Percentiles rank a stretch among this genome's conserved stretches.
Evolutionary conservation across 2,329 filamentous ascomycete genomes (phyloP).

Genomic region (Talaromyces piceae): DNA sequence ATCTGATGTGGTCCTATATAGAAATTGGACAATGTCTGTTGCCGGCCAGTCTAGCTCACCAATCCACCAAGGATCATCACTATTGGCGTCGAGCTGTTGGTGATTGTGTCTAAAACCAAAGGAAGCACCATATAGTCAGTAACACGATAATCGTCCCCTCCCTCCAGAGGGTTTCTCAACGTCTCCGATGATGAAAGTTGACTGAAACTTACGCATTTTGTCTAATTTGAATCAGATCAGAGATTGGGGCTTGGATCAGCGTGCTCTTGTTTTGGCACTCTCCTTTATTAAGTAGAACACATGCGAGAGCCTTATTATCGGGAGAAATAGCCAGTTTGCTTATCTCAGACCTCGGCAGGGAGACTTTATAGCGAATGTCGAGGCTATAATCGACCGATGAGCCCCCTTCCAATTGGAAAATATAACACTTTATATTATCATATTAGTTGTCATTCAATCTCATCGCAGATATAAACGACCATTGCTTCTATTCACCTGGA

Average conservation of each 20-base stretch:
- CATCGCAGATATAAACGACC: neutral
- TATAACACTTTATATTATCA: conserved; percentile 10
- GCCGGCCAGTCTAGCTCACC: conserved; percentile 5
- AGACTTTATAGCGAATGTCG: neutral
- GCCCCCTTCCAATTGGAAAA: conserved; percentile 1
- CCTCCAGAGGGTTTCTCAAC: no score
- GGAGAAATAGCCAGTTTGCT: conserved; percentile 8
- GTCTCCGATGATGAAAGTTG: neutral
- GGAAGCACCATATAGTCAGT: no score
- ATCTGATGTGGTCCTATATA: conserved; percentile 4
- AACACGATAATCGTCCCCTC: no score
- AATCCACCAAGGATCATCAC: neutral
- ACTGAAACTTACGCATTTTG: neutral
- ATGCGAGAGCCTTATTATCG: conserved; percentile 14
- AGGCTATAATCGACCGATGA: neutral
- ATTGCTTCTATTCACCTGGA: conserved; percentile 6
- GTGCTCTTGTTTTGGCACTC: conserved; percentile 7
- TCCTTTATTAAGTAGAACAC: conserved; percentile 15
- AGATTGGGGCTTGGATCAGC: conserved; percentile 2
- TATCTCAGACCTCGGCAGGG: conserved; percentile 1
- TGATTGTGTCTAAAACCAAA: neutral
- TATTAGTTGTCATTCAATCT: no score
- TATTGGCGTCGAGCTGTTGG: neutral
- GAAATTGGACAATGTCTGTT: conserved; percentile 8
- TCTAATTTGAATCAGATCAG: neutral